Percentiles rank a stretch among this genome's conserved stretches.
Conservation (phyloP, 2,329 filamentous ascomycete species). For the Ophiostoma sp. region DNA sequence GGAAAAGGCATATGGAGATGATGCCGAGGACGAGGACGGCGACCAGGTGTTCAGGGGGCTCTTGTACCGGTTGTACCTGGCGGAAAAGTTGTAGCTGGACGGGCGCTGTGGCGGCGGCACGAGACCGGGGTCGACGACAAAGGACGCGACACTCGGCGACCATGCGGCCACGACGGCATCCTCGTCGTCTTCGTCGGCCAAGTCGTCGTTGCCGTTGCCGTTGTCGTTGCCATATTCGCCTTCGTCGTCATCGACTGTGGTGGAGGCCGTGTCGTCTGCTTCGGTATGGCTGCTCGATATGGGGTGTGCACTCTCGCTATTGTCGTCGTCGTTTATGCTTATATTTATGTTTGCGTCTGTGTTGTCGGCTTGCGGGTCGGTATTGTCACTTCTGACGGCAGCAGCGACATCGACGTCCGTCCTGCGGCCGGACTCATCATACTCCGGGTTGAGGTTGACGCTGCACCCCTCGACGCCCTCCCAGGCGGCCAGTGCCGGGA, state of each 20-base stretch:
- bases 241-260: slow-evolving; percentile 12
- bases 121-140: slow-evolving; percentile 13
- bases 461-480: slow-evolving; percentile 24
- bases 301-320: slow-evolving; percentile 15
- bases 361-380: not conserved
- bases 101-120: not conserved
- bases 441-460: slow-evolving; percentile 18
- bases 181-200: slow-evolving; percentile 17
- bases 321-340: not conserved
- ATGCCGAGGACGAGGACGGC: not conserved
- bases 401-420: slow-evolving; percentile 7
- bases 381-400: not conserved
- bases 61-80: not conserved
- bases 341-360: not conserved
- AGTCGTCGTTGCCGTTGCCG: not conserved
- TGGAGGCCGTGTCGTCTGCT: slow-evolving; percentile 11
- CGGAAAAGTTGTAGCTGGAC: not conserved
- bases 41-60: not conserved
- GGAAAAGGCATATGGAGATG: not conserved
- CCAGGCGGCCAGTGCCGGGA: slow-evolving; percentile 23
- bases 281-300: slow-evolving; percentile 16
- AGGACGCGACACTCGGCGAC: slow-evolving; percentile 18
- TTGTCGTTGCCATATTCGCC: not conserved
- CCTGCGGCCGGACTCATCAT: slow-evolving; percentile 17
- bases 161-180: slow-evolving; percentile 19